Evolutionary conservation across 495 filamentous ascomycete species (phyloP), one percentile per base, ranked within the genome.

Genomic region (Xylaria nigripes): DNA sequence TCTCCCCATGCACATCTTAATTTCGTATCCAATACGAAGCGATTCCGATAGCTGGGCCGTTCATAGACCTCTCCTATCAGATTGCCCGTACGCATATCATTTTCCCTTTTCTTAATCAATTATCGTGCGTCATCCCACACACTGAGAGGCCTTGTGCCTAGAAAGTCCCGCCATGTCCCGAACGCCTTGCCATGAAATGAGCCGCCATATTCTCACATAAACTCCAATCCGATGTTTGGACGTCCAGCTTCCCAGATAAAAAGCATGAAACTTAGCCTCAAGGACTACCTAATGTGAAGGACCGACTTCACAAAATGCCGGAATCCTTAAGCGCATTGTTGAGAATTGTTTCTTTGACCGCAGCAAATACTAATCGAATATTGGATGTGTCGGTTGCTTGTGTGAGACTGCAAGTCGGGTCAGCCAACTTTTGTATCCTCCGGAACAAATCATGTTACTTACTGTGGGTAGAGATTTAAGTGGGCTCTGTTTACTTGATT

Each of bases 311-410:
- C 66, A 97, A 80, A 69, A 98, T 97, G 58, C 93, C 93, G 4
- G 93, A 96, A 68, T 98, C 93, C 75, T 93, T 96, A 65, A 98
- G 76, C 21, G 93, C 93, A 68, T 97, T 98, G 71, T 97, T 94
- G 43, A 98, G 78, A 58, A 98, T 97, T 27, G 93, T 98, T 72
- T 98, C 93, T 70, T 98, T 98, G 36, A 98, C 93, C 3, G 93
- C 93, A 29, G 93, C 93, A 69, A 98, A 98, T 30, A 98, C 93
- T 16, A 98, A 77, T 36, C 93, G 89, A 66, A 98, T 96, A 68
- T 98, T 98, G 40, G 90, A 95, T 0, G 93, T 98, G 66, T 98
- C 93, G 51, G 93, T 98, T 18, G 93, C 93, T 84, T 98, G 93
- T 29, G 93, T 98, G 45, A 98, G 79, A 73, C 93, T 96, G 51